Base-by-base conservation (phyloP, 2,329 filamentous ascomycete genomes). In the Beauveria pseudobassiana region DNA sequence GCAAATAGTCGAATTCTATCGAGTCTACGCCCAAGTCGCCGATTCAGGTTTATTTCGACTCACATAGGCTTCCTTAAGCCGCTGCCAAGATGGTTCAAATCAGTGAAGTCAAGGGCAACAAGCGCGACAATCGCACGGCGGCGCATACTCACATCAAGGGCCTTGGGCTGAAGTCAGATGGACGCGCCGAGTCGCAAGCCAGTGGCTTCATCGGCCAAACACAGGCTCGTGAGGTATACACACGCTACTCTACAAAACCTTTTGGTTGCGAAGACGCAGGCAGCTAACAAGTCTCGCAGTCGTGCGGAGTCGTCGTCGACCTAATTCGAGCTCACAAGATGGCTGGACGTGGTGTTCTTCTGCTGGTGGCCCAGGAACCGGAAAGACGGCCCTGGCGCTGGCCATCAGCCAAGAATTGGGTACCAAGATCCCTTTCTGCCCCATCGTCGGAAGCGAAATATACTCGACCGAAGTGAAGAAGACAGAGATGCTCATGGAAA, bases 381-480 rank as follows among this genome's bases (percentile, higher is more conserved):
- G 95, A 75, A 99, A 99, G 82, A 99, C 95, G 30, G 95, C 95
- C 30, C 86, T 99, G 66, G 95, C 95, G 54, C 84, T 98, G 64
- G 95, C 95, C 54, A 91, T 99, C 68, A 96, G 91, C 75, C 95
- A 98, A 77, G 95, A 99, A 76, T 82, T 99, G 67, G 95, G 95
- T 68, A 97, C 93, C 55, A 98, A 97, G 80, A 96, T 99, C 62
- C 95, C 95, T 7, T 99, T 99, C 75, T 97, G 95, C 76, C 93
- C 93, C 45, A 98, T 99, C 72, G 95, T 97, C 59, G 95, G 93
- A 69, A 97, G 93, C 80, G 95, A 99, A 77, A 89, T 99, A 70
- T 99, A 97, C 79, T 96, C 91, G 68, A 89, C 93, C 51, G 95
- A 99, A 77, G 93, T 99, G 66, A 99, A 99, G 86, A 99, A 99